Evolutionary conservation across 2,329 filamentous ascomycete genomes (phyloP), one percentile per base, ranked within the genome.

Genomic region (Basipetospora chlamydospora): DNA sequence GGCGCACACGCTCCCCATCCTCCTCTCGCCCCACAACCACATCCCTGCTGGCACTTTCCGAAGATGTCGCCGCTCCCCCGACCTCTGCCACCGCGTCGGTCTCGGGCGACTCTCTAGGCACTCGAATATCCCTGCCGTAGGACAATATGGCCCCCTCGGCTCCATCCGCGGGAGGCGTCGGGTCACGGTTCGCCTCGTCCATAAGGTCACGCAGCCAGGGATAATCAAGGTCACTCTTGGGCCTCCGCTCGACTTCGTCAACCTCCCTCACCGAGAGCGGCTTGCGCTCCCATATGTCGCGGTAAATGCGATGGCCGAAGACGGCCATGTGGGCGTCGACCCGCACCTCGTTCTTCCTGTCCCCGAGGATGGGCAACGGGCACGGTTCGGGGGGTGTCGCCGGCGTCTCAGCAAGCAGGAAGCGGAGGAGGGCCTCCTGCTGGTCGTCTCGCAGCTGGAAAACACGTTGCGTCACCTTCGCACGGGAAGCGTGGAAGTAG

Each of bases 401-500:
- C 1, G 13, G 15, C 11, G 32, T 7, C 6, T 26, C 8, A 7
- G 12, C 11, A 6, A 25, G 21, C 17, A 33, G 21, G 30, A 23
- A 33, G n/a, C 9, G 16, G 11, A 26, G 10, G 9, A 34, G 15
- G 3, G 21, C 32, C 8, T 25, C 23, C 22, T 34, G 22, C 9
- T 34, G 32, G 9, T 34, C 32, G 16, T 34, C 32, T 6, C 21
- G 20, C 0, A 52, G 44, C 35, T 45, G 42, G 25, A 39, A 49
- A 13, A 49, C 45, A 3, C 49, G 44, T n/a, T 46, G 47, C 3
- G 47, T 47, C 2, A 43, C 37, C 2, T 43, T 17, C 2, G 26
- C 6, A 4, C 44, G 38, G 26, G 41, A 37, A 7, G 46, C 25
- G 28, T 51, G 45, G 15, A 53, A 39, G 32, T 44, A 52, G n/a